Conservation (phyloP, 2,329 filamentous ascomycete species). For the Aspergillus piperis region DNA sequence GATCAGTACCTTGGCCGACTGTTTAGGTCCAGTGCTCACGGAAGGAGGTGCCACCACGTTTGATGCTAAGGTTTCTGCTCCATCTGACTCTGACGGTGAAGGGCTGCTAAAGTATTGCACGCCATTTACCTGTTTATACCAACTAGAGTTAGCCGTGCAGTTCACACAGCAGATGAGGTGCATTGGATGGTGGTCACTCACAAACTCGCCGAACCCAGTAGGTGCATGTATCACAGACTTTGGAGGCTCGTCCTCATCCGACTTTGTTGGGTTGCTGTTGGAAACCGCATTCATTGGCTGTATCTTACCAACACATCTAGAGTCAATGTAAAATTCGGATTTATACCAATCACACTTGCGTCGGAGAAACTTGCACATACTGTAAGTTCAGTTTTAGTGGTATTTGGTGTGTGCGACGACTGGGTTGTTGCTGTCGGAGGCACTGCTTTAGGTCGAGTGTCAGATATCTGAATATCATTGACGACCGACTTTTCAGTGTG, state of each 20-base stretch:
- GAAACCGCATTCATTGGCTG: constrained; percentile 27
- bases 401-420: neutral
- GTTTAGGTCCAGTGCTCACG: neutral
- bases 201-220: constrained; percentile 78
- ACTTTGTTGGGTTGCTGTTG: constrained; percentile 35
- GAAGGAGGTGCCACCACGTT: constrained; percentile 8
- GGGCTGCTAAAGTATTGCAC: constrained; percentile 12
- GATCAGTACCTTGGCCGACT: constrained; percentile 19
- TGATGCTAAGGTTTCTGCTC: neutral
- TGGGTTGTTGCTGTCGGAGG: neutral
- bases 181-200: constrained; percentile 44
- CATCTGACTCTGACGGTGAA: constrained; percentile 13
- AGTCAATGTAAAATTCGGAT: neutral
- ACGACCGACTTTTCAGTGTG: too few species aligned
- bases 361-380: neutral
- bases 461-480: neutral
- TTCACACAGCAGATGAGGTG: neutral
- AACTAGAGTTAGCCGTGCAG: neutral
- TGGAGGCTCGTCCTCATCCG: constrained; percentile 69
- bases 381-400: neutral
- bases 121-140: constrained; percentile 9
- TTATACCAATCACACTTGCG: neutral
- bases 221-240: constrained; percentile 91
- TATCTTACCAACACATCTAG: constrained; percentile 27
- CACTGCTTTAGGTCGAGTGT: neutral